Conservation (phyloP, 148 eudicot genomes). For the Spergularia bocconei region DNA sequence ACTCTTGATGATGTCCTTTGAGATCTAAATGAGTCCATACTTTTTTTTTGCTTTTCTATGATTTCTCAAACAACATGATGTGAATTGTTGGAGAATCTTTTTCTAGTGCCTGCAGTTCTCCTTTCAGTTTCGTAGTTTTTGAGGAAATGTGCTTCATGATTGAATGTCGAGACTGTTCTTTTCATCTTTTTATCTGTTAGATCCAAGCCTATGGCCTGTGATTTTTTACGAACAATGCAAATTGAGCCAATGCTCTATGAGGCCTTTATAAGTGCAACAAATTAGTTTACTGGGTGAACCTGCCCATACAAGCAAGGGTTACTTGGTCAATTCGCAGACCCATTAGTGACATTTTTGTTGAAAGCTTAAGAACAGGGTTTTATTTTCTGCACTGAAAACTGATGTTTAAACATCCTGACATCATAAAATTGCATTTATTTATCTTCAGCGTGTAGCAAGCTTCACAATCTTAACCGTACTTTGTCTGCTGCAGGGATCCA, state of each 20-base stretch:
- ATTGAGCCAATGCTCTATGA: background rate
- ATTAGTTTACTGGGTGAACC: background rate
- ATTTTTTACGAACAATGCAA: background rate
- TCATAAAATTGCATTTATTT: background rate
- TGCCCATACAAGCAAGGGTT: background rate
- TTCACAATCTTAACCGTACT: conserved; percentile 10
- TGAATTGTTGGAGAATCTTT: background rate
- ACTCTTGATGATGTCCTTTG: background rate
- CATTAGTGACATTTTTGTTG: background rate
- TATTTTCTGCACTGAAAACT: background rate
- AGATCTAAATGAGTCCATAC: background rate
- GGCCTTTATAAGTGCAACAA: background rate
- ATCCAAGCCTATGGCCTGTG: background rate
- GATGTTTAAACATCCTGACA: background rate
- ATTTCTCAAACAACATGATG: background rate
- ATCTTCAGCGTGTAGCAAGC: background rate
- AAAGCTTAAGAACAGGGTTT: background rate
- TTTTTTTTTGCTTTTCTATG: background rate
- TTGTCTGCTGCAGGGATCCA: conserved; percentile 70
- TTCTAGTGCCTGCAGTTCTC: background rate
- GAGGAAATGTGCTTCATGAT: background rate
- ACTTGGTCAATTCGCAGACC: background rate
- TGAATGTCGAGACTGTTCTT: background rate
- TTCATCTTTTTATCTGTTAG: too few species aligned
- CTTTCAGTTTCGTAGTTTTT: background rate